Evolutionary conservation across 805 yeast species (phyloP).

Genomic region (Monosporozyma aerobia): DNA sequence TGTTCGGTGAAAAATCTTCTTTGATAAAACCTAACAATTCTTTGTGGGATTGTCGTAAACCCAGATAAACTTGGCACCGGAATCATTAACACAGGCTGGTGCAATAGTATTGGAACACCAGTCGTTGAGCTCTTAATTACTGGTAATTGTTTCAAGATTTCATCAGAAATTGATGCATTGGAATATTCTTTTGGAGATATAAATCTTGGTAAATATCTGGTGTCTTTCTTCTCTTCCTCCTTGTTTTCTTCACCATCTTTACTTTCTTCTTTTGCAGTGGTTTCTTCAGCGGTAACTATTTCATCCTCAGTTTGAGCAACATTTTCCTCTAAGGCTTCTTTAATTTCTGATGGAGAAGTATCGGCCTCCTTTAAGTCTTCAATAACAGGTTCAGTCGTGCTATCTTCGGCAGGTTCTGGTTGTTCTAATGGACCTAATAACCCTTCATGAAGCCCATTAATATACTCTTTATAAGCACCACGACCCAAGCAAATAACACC

Average conservation of each 20-base stretch:
- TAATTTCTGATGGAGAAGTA: neutral
- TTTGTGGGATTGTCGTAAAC: conserved; percentile 61
- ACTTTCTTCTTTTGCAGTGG: conserved; percentile 5
- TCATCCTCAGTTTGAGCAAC: neutral
- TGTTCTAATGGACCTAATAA: conserved; percentile 77
- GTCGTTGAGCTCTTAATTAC: conserved; percentile 26
- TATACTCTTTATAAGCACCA: conserved; percentile 90
- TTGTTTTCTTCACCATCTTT: conserved; percentile 9
- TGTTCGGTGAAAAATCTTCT: conserved; percentile 63
- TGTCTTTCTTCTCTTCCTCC: conserved; percentile 7
- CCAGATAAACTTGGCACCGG: conserved; percentile 76
- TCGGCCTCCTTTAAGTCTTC: conserved; percentile 9
- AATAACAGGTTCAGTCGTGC: neutral
- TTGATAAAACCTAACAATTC: conserved; percentile 71
- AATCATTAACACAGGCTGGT: conserved; percentile 70
- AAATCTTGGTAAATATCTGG: conserved; percentile 50
- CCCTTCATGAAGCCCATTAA: conserved; percentile 90
- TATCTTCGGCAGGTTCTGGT: conserved; percentile 23
- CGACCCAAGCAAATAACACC: conserved; percentile 91
- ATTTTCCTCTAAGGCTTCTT: conserved; percentile 4
- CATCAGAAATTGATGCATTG: conserved; percentile 48
- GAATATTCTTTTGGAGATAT: conserved; percentile 52
- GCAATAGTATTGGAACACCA: conserved; percentile 48
- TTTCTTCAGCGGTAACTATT: neutral
- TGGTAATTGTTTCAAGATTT: conserved; percentile 34